Base-by-base conservation (phyloP, 2,329 filamentous ascomycete species). In the Phialophora chinensis region DNA sequence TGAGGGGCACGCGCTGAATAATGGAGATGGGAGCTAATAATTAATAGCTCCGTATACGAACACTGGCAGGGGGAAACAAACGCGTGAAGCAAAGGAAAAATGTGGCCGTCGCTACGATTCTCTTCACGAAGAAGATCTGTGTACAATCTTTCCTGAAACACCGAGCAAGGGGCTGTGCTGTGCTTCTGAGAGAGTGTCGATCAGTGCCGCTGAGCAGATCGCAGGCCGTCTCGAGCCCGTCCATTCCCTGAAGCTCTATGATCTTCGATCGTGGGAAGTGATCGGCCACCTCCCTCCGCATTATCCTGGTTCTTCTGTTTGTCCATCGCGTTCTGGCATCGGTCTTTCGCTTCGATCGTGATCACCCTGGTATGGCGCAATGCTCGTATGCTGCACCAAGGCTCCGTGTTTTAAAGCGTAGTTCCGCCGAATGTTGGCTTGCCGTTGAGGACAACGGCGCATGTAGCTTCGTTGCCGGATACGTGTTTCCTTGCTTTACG, bases 241-340 rank as follows among this genome's bases (percentile, higher is more conserved):
- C 35, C 58, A 50, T 27, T 27, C 35, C 49, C 50, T 38, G 38
- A 17, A n/a, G 38, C 38, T n/a, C 38, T 60, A 31, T 5, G 63
- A 65, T 65, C 63, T 60, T 65, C 63, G 63, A 65, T 65, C 56
- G 23, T 29, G 42, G 33, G 38, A 55, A 60, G 53, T 23, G 63
- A 65, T 65, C 63, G 58, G 35, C 57, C 47, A 50, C 58, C 54
- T 17, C n/a, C 17, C 25, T 49, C 29, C 4, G 56, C 52, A 31
- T n/a, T 0, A 27, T 31, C 63, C 59, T 59, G 53, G 44, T 47
- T 29, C 17, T 59, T 52, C 57, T 57, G 14, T 20, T 29, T 50
- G 35, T 23, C 38, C 17, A n/a, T 44, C 38, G 14, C 38, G 17
- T 44, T 44, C 17, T 44, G 17, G 17, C 38, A 44, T 44, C 6